These are phyloP conservation scores for Coniochaeta ligniaria DNA, from an alignment of 2,329 filamentous ascomycete genomes.

Conservation along the genomic window DNA sequence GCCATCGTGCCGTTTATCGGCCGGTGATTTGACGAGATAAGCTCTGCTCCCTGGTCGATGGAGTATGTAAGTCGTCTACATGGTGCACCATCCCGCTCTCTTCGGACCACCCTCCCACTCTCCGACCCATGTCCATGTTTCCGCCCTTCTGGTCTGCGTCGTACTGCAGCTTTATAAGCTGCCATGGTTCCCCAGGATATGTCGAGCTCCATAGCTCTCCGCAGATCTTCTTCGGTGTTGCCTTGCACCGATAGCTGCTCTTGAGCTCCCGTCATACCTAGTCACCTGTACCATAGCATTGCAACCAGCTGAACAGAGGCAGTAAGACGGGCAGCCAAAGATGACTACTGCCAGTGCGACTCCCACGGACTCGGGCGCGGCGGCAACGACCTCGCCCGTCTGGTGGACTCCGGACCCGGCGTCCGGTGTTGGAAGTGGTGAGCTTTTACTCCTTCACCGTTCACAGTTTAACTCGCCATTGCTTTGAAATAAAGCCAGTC, in stretches of 20 bases:
- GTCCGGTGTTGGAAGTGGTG: conserved; percentile 6
- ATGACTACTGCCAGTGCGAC: background rate
- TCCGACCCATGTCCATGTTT: background rate
- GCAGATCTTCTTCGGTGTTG: background rate
- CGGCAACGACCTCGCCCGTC: conserved; percentile 1
- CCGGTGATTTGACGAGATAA: background rate
- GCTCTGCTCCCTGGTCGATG: background rate
- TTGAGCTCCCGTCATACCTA: background rate
- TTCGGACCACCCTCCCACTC: background rate
- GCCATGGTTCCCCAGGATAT: background rate
- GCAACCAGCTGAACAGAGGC: background rate
- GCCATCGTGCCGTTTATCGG: too few relatives aligned
- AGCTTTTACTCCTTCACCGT: background rate
- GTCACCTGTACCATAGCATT: background rate
- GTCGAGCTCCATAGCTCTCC: background rate
- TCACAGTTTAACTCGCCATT: too few relatives aligned
- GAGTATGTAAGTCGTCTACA: background rate
- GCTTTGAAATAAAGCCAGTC: too few relatives aligned
- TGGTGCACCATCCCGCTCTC: background rate
- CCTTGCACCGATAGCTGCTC: background rate
- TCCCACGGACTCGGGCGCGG: background rate
- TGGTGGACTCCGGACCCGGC: conserved; percentile 8
- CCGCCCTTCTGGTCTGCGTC: background rate
- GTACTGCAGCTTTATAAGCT: background rate
- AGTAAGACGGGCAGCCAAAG: conserved; percentile 1